Conservation (phyloP, 192 early-diverging fungal species). For the Entomortierella parvispora region DNA sequence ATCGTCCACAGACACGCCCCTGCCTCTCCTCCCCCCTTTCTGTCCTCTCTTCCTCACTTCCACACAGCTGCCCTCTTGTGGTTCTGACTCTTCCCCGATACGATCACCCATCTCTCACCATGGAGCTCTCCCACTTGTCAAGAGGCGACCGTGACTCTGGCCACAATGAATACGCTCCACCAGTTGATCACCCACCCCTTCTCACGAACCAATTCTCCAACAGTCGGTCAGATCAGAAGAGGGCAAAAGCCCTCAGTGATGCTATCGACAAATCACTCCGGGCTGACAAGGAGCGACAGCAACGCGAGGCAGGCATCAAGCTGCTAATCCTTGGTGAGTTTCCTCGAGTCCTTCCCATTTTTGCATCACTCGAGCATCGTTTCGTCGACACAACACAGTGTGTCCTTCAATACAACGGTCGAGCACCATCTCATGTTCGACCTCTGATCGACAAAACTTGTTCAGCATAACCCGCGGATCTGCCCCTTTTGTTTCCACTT, state of each 20-base stretch:
- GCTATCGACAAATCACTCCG: constrained; percentile 61
- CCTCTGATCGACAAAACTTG: no score
- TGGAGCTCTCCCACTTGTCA: constrained; percentile 34
- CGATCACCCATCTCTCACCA: not conserved
- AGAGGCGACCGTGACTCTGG: not conserved
- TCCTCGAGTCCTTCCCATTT: not conserved
- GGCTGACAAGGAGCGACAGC: constrained; percentile 53
- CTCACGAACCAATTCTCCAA: constrained; percentile 13
- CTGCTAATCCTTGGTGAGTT: constrained; percentile 54
- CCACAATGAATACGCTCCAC: not conserved
- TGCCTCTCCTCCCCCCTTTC: not conserved
- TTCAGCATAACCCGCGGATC: no score
- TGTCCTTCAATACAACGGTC: not conserved
- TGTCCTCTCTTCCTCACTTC: not conserved
- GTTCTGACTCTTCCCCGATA: no score
- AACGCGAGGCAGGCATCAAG: constrained; percentile 48
- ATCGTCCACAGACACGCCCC: not conserved
- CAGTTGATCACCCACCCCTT: constrained; percentile 6
- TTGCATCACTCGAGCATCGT: not conserved
- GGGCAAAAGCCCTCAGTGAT: constrained; percentile 58
- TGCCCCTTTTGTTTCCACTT: not conserved
- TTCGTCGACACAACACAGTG: no score
- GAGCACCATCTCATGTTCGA: no score
- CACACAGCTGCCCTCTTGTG: no score
- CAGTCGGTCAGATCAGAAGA: constrained; percentile 48